Evolutionary conservation across 179 eudicot genomes (phyloP), one percentile per base, ranked within the genome.

Genomic region (Amaranthus tricolor): DNA sequence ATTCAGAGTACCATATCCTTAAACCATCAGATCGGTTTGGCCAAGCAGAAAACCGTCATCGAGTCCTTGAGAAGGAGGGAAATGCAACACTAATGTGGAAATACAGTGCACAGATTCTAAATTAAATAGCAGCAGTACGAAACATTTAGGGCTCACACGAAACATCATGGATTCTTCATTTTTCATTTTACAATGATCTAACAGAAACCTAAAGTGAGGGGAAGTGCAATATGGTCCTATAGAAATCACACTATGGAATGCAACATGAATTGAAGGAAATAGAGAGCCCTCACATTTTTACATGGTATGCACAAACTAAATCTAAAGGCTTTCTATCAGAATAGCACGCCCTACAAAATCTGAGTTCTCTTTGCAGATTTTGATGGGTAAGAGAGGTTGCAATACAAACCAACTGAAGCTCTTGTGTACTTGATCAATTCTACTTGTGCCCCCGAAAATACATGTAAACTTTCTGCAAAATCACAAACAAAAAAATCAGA

Each of bases 361-460:
- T 57, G 55, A 60, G 75, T 75, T 63, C 71, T 62, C 70, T 74
- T 62, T 61, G n/a, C 69, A 53, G n/a, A 6, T 20, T 64, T 14
- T 74, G 47, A 21, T 11, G 78, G 75, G 48, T 53, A 77, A 13
- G 52, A 10, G 43, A 70, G 52, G 68, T n/a, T 80, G 59, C 72
- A 70, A 57, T 64, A 71, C 69, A 60, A 65, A 76, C 53, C 72
- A 47, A 69, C 59, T 14, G 54, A 80, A 76, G 73, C 80, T 54
- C 80, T 62, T 72, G 40, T 3, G 57, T 40, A 8, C 40, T 31
- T 31, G 40, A 31, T 31, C 55, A 45, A 40, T 56, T 74, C 59
- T 74, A 87, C 81, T 85, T 87, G 76, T 84, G 80, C 51, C 92
- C 92, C 60, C 92, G 83, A 88, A 89, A 89, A 70, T 76, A 89